Evolutionary conservation across 306 rosid genomes (phyloP), one percentile per base, ranked within the genome.

Genomic region (Elaeagnus macrophylla): DNA sequence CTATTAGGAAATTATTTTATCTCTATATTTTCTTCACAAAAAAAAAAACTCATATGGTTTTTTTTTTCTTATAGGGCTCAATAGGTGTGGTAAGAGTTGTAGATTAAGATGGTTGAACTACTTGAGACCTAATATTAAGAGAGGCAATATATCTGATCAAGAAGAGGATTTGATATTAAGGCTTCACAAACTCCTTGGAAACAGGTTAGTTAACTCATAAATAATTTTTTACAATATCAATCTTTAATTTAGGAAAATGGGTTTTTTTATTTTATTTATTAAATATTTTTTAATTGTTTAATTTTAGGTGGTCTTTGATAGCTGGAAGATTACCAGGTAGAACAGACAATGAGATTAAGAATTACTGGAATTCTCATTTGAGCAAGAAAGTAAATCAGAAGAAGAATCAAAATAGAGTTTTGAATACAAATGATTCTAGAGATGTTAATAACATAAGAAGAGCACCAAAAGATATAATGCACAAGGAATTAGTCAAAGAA

Each of bases 341-440:
- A 65, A 82, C 89, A 45, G 89, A 82, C 53, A 82, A 82, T 67
- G 89, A 82, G 76, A 82, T 82, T 38, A 82, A 82, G 60, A 82
- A 82, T 53, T 79, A 82, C 60, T 82, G 89, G 89, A 82, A 75
- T 55, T 81, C 88, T 72, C 84, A 77, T 72, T 78, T 81, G 84
- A 72, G 81, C 76, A 81, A 75, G 72, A 81, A 75, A 68, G 54
- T 81, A 53, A 70, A 17, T 54, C 70, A 50, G 53, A 51, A 51
- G 44, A 71, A 67, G 62, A 70, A 64, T 18, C 65, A 25, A 51
- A 41, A 32, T 45, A 56, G 3, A 3, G 38, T 38, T 51, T 40
- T 67, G 25, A 52, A 54, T 40, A 52, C 52, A 56, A 16, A 58
- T 17, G 47, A 54, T 55, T 36, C 54, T 7, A 37, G 4, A 36